Conservation (phyloP, 768 basidiomycete genomes). For the Pisolithus microcarpus region DNA sequence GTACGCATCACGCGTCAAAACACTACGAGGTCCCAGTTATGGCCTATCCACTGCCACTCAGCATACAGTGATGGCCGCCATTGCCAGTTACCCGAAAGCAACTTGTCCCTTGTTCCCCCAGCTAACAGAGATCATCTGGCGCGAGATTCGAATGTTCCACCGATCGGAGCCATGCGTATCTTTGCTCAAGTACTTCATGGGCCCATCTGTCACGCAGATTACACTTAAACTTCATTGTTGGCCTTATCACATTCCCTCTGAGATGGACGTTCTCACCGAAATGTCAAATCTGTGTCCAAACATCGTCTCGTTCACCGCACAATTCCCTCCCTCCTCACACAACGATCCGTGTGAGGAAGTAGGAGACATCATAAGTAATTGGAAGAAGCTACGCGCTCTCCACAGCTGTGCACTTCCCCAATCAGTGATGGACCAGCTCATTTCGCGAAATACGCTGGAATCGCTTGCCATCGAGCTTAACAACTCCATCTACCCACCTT, state of each 20-base stretch:
- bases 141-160: constrained; percentile 18
- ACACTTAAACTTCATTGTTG: constrained; percentile 20
- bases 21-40: constrained; percentile 17
- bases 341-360: constrained; percentile 21
- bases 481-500: constrained; percentile 14
- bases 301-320: constrained; percentile 19
- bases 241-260: constrained; percentile 17
- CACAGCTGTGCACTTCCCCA: constrained; percentile 17
- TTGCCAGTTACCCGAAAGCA: constrained; percentile 9
- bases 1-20: constrained; percentile 20
- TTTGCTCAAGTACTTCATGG: constrained; percentile 19
- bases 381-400: constrained; percentile 13
- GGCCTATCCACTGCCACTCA: constrained; percentile 11
- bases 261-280: constrained; percentile 14
- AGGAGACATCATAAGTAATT: constrained; percentile 16
- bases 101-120: constrained; percentile 20
- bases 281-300: constrained; percentile 19
- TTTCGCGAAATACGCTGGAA: constrained; percentile 7
- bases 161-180: constrained; percentile 17
- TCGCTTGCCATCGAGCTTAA: constrained; percentile 23
- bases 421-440: constrained; percentile 14
- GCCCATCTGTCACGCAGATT: constrained; percentile 12
- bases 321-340: constrained; percentile 21
- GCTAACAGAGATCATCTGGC: constrained; percentile 19
- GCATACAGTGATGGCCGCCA: constrained; percentile 11